Conservation (phyloP, 176 grass and related monocot genomes). For the Guadua angustifolia region DNA sequence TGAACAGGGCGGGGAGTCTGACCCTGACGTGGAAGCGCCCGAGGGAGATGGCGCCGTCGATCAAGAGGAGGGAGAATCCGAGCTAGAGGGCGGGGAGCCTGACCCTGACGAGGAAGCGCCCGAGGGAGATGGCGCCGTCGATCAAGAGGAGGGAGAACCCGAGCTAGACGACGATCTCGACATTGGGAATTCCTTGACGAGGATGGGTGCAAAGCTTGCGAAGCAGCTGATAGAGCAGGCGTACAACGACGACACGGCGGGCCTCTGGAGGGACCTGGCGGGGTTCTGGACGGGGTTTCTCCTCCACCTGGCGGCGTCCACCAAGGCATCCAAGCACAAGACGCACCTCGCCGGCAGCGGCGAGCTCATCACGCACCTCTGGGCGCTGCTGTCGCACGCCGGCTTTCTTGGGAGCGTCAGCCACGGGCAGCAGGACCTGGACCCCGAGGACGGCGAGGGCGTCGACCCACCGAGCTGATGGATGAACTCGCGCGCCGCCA, state of each 20-base stretch:
- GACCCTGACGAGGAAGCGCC: too few relatives aligned
- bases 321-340: conserved; percentile 1
- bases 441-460: background rate
- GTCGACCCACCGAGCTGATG: too few relatives aligned
- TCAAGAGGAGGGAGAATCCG: too few relatives aligned
- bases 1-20: too few relatives aligned
- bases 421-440: background rate
- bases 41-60: too few relatives aligned
- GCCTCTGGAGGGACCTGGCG: background rate
- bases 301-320: conserved; percentile 13
- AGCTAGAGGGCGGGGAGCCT: too few relatives aligned
- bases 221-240: background rate
- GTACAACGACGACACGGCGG: fast-evolving
- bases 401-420: background rate
- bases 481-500: too few relatives aligned
- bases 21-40: too few relatives aligned
- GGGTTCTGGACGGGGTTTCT: conserved; percentile 32
- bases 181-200: too few relatives aligned
- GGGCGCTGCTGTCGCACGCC: conserved; percentile 23
- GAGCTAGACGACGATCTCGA: too few relatives aligned
- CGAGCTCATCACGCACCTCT: conserved; percentile 32
- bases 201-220: background rate
- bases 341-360: fast-evolving
- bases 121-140: too few relatives aligned
- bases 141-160: too few relatives aligned